Evolutionary conservation across 371 early-diverging fungal genomes (phyloP), one percentile per base, ranked within the genome.

Genomic region (Apophysomyces elegans): DNA sequence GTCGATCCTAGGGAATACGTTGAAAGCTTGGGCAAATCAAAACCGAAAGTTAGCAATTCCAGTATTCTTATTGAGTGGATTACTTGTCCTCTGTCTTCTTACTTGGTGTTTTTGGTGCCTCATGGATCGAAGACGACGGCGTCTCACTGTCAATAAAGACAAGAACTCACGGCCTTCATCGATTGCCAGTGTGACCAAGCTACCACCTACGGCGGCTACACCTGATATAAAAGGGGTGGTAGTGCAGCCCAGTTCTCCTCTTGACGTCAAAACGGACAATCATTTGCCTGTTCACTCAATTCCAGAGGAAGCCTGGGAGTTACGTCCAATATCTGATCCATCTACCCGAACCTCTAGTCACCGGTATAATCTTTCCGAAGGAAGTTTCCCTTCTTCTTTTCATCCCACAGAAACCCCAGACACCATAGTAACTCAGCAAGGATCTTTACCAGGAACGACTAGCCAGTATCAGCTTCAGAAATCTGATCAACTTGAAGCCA

Each of bases 11-110:
- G 83, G 71, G 36, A 74, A 80, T 54, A 77, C 73, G 0, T 59
- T 86, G n/a, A 47, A 72, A 37, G 73, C 79, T n/a, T 89, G 88
- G 86, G 72, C 77, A 13, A 76, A 75, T 21, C 75, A 81, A 37
- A 80, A 87, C 58, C 73, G 80, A 58, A 41, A 67, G 1, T 80
- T 85, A 56, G 86, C 85, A 9, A 86, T 91, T 58, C 87, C 89
- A 0, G 73, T 88, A 0, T 84, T 79, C 7, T 68, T 78, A 2
- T 67, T 90, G 54, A 63, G 88, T 5, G 78, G 88, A 50, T 69
- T 84, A 56, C 70, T 79, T 59, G 58, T 84, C 44, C 7, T 80
- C 59, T 41, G 81, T 59, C 41, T 72, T 4, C 46, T 81, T 13
- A 73, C 64, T 7, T 74, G 75, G 73, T 63, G 67, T 32, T 50